Percentiles rank a stretch among this genome's conserved stretches.
These are phyloP conservation scores for Lactarius akahatsu DNA, from an alignment of 768 basidiomycete genomes.

Conservation along the genomic window DNA sequence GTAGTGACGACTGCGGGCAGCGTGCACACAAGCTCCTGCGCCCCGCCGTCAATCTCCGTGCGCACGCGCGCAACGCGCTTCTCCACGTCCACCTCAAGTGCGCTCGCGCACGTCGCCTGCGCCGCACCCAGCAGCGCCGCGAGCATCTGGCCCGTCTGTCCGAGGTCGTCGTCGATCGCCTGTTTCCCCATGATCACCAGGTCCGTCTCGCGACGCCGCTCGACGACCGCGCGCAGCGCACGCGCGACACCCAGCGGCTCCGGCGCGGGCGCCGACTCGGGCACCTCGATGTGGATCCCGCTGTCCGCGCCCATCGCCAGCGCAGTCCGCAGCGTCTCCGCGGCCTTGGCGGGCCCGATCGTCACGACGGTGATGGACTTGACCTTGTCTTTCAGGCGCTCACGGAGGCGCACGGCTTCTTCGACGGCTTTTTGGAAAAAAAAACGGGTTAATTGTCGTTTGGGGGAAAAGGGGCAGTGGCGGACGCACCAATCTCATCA, in stretches of 20 bases:
- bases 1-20: conserved; percentile 90
- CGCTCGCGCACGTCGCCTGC: conserved; percentile 94
- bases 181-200: conserved; percentile 97
- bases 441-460: background rate
- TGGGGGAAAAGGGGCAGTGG: background rate
- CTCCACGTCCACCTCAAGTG: conserved; percentile 65
- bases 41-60: conserved; percentile 93
- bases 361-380: conserved; percentile 89
- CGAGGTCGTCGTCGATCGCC: conserved; percentile 95
- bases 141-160: conserved; percentile 96
- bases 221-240: conserved; percentile 74
- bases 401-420: conserved; percentile 93
- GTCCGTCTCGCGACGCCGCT: conserved; percentile 64
- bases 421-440: conserved; percentile 76
- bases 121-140: conserved; percentile 90
- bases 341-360: conserved; percentile 89
- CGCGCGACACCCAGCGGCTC: conserved; percentile 94
- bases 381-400: conserved; percentile 71
- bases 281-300: conserved; percentile 85
- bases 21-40: conserved; percentile 74
- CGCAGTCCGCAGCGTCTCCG: conserved; percentile 91
- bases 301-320: conserved; percentile 98
- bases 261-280: conserved; percentile 67
- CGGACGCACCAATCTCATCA: conserved; percentile 86
- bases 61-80: conserved; percentile 69